Conservation (phyloP, 768 basidiomycete genomes). For the Boletus rubescentipes region DNA sequence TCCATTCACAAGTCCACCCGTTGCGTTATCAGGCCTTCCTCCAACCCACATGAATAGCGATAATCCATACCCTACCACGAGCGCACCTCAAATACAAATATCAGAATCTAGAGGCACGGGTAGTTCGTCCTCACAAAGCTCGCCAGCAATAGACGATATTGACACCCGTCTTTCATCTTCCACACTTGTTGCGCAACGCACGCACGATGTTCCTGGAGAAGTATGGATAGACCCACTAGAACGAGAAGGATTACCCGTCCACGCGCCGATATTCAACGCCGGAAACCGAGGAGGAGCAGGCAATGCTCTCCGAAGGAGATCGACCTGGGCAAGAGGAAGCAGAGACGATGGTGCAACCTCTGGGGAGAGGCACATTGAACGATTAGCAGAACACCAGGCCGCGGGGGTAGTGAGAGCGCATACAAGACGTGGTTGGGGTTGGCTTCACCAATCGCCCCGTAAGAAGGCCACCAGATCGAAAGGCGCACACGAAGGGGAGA, state of each 20-base stretch:
- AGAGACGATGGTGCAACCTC: conserved; percentile 4
- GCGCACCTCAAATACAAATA: background rate
- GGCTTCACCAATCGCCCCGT: conserved; percentile 14
- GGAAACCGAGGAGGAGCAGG: background rate
- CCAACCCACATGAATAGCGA: conserved; percentile 7
- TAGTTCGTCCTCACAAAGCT: conserved; percentile 8
- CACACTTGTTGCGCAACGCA: conserved; percentile 25
- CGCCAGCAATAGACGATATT: conserved; percentile 3
- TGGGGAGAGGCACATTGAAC: conserved; percentile 24
- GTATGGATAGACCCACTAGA: conserved; percentile 63
- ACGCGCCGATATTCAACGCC: conserved; percentile 24
- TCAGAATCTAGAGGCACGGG: conserved; percentile 6
- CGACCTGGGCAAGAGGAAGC: conserved; percentile 13
- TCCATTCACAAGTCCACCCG: background rate
- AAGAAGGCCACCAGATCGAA: background rate
- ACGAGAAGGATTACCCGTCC: conserved; percentile 58
- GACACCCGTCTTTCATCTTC: conserved; percentile 4
- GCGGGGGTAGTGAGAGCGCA: conserved; percentile 45
- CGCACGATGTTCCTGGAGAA: conserved; percentile 46
- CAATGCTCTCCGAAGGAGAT: conserved; percentile 15
- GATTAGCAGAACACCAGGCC: conserved; percentile 36
- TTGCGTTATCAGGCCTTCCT: background rate
- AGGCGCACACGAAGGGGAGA: background rate
- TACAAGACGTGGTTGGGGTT: conserved; percentile 32
- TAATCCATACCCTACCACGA: conserved; percentile 16